Evolutionary conservation across 768 basidiomycete genomes (phyloP), one percentile per base, ranked within the genome.

Genomic region (Pilatotrama ljubarskyi): DNA sequence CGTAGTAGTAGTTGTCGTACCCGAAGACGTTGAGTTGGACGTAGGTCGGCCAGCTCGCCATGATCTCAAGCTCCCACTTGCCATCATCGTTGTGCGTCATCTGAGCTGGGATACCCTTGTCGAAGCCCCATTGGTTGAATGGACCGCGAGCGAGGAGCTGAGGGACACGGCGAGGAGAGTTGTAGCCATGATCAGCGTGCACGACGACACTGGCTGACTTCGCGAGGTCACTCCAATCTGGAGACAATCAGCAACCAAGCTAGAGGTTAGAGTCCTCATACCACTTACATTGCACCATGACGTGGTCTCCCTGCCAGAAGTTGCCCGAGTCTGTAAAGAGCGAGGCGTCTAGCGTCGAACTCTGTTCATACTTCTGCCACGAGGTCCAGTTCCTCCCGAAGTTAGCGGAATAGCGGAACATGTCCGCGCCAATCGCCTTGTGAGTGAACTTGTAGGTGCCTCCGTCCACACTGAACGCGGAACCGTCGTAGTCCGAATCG

Each of bases 51-150:
- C 95, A 97, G 11, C 82, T 76, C 32, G 91, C 83, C 88, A 93
- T 94, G 69, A 96, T 87, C 72, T 93, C 88, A 47, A 95, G 80
- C 62, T 91, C 86, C 93, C 94, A 96, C 50, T 79, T 77, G 51
- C 87, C 82, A 47, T 91, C 81, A 7, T 76, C 73, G 48, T 80
- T 80, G 58, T 85, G 83, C 26, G 73, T 75, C 88, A 96, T 92
- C 63, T 81, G 66, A 40, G 90, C 82, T 0, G 83, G 64, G 42
- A 93, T 82, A 67, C 95, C 95, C 58, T 85, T 78, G 76, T 97
- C 95, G 70, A 85, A 94, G 55, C 95, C 95, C 93, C 93, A 97
- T 36, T 82, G 75, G 68, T 97, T 97, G 82, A 92, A 97, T 0
- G 87, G 85, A 48, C 95, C 95, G 66, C 95, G 88, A 43, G 86